Conservation (phyloP, 805 yeast genomes). For the Candida quercuum region DNA sequence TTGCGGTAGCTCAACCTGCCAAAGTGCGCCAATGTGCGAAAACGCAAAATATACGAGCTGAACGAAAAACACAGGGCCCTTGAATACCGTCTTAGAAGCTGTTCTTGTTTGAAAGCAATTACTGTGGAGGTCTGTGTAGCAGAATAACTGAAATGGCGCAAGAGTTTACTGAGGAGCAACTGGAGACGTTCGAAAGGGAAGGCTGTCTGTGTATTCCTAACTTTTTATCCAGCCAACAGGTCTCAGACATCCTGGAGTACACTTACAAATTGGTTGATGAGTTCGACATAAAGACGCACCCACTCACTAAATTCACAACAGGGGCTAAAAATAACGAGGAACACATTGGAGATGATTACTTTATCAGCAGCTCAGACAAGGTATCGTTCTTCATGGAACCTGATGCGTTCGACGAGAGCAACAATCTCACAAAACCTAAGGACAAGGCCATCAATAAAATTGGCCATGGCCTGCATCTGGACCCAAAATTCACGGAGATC, state of each 20-base stretch:
- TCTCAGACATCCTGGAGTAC: slow-evolving; percentile 33
- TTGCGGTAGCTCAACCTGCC: too few relatives aligned
- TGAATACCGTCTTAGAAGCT: too few relatives aligned
- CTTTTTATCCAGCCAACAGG: slow-evolving; percentile 42
- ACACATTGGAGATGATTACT: slow-evolving; percentile 72
- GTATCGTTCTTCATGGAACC: slow-evolving; percentile 66
- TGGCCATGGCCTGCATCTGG: slow-evolving; percentile 72
- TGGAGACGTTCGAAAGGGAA: slow-evolving; percentile 41
- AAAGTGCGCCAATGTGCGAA: too few relatives aligned
- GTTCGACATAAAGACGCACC: slow-evolving; percentile 54
- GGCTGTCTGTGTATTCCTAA: slow-evolving; percentile 60
- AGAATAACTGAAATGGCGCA: neutral
- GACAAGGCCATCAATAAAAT: slow-evolving; percentile 64
- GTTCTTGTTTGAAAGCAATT: too few relatives aligned
- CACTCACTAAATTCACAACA: slow-evolving; percentile 67
- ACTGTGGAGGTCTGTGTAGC: too few relatives aligned
- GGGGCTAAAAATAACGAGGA: slow-evolving; percentile 35
- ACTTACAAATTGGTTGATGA: slow-evolving; percentile 40
- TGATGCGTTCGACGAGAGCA: slow-evolving; percentile 53
- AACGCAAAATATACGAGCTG: too few relatives aligned
- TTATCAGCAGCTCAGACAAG: slow-evolving; percentile 63
- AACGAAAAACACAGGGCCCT: too few relatives aligned
- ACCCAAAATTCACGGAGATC: slow-evolving; percentile 40
- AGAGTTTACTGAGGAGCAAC: slow-evolving; percentile 37
- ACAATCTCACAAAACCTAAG: slow-evolving; percentile 47